phyloP scores from a whole-genome alignment of 305 asterid genomes.

The Rubia tinctorum region DNA sequence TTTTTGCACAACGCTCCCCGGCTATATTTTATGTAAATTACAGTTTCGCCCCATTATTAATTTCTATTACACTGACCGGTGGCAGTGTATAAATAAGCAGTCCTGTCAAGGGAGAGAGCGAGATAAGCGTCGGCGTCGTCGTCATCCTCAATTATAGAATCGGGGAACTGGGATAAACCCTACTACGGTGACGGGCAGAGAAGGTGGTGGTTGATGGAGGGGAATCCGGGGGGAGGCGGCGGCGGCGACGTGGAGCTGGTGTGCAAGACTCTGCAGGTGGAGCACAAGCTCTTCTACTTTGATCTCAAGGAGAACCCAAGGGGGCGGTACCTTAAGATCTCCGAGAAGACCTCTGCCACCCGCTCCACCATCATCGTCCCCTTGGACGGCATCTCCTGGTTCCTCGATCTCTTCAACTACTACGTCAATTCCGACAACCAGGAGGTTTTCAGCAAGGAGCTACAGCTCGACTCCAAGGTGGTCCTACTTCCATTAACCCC shows the following conservation, averaged over 20 bases:
- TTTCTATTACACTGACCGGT: too few relatives aligned
- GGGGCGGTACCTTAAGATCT: slow-evolving; percentile 89
- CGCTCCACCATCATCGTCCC: slow-evolving; percentile 97
- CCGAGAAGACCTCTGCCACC: slow-evolving; percentile 93
- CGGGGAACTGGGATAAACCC: slow-evolving; percentile 2
- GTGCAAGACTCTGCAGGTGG: slow-evolving; percentile 91
- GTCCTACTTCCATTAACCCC: too few relatives aligned
- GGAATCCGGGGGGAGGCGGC: slow-evolving; percentile 68
- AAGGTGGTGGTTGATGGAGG: slow-evolving; percentile 53
- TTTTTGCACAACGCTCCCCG: too few relatives aligned
- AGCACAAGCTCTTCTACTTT: slow-evolving; percentile 94
- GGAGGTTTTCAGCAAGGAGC: slow-evolving; percentile 82
- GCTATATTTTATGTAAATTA: too few relatives aligned
- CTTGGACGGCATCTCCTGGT: slow-evolving; percentile 88
- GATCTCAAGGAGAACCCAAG: slow-evolving; percentile 97
- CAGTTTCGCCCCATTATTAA: neutral
- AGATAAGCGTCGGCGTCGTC: neutral
- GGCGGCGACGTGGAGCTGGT: slow-evolving; percentile 86
- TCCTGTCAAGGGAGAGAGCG: neutral
- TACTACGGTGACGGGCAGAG: neutral
- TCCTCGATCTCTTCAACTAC: slow-evolving; percentile 95
- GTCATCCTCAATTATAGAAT: too few relatives aligned
- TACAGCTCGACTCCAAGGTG: slow-evolving; percentile 94
- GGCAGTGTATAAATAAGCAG: too few relatives aligned
- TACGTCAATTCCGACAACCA: slow-evolving; percentile 80